Percentiles rank a stretch among this genome's conserved stretches.
phyloP scores from a whole-genome alignment of 306 rosid species.

The Medicago truncatula region DNA sequence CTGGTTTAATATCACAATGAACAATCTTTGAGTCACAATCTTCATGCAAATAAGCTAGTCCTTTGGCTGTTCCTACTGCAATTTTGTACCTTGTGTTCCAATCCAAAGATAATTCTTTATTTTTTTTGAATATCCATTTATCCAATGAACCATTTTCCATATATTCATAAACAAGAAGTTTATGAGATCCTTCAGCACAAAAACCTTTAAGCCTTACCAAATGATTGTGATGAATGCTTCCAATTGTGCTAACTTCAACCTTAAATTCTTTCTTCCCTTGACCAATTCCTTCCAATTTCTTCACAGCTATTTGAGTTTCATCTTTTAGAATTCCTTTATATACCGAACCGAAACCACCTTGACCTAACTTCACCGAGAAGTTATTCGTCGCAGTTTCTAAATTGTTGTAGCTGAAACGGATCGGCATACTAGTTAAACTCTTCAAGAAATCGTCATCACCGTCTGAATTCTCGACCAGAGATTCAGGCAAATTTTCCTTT shows the following conservation, averaged over 20 bases:
- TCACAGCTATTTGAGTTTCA: constrained; percentile 85
- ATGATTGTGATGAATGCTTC: constrained; percentile 90
- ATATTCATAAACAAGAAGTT: constrained; percentile 84
- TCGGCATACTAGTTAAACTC: constrained; percentile 70
- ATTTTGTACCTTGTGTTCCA: constrained; percentile 81
- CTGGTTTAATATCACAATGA: constrained; percentile 94
- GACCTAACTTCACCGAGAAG: constrained; percentile 84
- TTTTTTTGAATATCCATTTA: constrained; percentile 76
- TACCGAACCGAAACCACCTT: constrained; percentile 51
- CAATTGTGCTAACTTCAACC: constrained; percentile 93
- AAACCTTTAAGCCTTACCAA: constrained; percentile 82
- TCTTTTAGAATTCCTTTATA: constrained; percentile 74
- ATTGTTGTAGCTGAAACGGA: constrained; percentile 72
- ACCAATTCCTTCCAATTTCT: constrained; percentile 83
- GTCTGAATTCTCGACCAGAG: constrained; percentile 62
- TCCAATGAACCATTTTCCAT: constrained; percentile 91
- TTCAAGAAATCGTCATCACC: constrained; percentile 87
- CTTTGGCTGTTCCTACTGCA: constrained; percentile 91
- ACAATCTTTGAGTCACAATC: constrained; percentile 87
- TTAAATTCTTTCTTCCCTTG: constrained; percentile 96
- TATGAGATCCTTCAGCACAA: constrained; percentile 80
- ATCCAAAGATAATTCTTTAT: constrained; percentile 56
- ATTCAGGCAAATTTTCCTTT: constrained; percentile 46
- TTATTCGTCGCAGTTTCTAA: constrained; percentile 74
- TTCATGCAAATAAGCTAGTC: constrained; percentile 88